A percentile compares a stretch with the other conserved stretches of the same genome.
Evolutionary conservation across 139 green algal genomes (phyloP).

Genomic region (Eudorina sp.): DNA sequence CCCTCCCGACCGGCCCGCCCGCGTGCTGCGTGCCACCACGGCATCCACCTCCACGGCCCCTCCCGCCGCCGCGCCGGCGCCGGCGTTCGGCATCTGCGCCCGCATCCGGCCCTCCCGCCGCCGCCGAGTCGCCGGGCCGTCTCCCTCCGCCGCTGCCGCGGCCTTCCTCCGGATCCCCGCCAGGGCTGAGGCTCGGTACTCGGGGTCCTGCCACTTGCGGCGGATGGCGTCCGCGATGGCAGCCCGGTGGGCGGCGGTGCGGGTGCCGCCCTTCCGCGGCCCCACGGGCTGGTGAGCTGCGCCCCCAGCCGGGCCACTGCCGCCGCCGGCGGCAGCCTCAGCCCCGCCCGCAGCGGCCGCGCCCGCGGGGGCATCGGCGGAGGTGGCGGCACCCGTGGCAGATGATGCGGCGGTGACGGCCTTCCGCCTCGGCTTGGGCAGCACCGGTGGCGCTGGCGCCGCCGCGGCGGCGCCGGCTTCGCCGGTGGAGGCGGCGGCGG

Average conservation of each 20-base stretch:
- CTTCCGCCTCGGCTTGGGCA: not conserved
- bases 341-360: not conserved
- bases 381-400: no score
- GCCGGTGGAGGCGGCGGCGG: not conserved
- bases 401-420: not conserved
- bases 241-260: constrained; percentile 23
- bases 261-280: not conserved
- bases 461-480: not conserved
- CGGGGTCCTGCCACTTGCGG: constrained; percentile 62
- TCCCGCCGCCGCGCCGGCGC: not conserved
- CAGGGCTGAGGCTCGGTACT: constrained; percentile 51
- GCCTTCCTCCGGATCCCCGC: constrained; percentile 31
- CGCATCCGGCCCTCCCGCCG: not conserved
- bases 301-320: not conserved
- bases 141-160: not conserved
- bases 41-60: no score
- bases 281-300: not conserved
- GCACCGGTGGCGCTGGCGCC: not conserved
- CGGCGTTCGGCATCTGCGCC: not conserved
- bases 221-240: constrained; percentile 54
- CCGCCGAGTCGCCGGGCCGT: not conserved
- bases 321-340: not conserved
- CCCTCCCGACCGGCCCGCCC: no score
- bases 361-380: not conserved
- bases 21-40: no score